Base-by-base conservation (phyloP, 2,329 filamentous ascomycete species). In the Anisogramma anomala region DNA sequence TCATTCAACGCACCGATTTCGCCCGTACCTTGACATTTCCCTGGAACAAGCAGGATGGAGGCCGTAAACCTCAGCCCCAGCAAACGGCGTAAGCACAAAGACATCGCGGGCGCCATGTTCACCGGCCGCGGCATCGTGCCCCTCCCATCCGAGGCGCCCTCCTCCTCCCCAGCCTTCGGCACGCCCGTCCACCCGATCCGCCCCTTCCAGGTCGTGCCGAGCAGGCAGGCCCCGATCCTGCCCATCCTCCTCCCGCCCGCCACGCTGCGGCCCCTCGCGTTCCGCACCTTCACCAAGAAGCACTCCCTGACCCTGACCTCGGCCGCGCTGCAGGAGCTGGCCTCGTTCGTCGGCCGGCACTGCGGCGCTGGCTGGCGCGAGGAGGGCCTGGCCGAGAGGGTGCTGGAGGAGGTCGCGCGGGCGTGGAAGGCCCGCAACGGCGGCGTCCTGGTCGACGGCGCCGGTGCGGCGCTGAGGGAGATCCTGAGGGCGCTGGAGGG, bases 281-380 rank as follows among this genome's bases (percentile, higher is more conserved):
- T 98, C 56, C 79, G 91, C 34, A 93, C 85, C 0, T 94, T 98
- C 51, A 98, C 91, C 2, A 95, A 95, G 62, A 98, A 96, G 57
- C 86, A 98, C 63, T 93, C 89, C 52, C 69, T 98, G 42, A 96
- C 88, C 0, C 75, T 98, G 39, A 88, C 84, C 6, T 91, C 89
- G 0, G 78, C 87, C 0, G 86, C 91, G 0, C 67, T 98, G 4
- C 80, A 89, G 58, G 77, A 84, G 34, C 71, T 98, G 23, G 88
- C 91, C 15, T 72, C 76, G 1, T 98, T 98, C 59, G 82, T 98
- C 39, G 93, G 91, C 9, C 81, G 84, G 52, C 83, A 94, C 60
- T 98, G 91, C 59, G 91, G 91, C 25, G 88, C 88, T 43, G 86
- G 80, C 79, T 98, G 91, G 91, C 77, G 89, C 53, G 88, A 96